phyloP scores from a whole-genome alignment of 352 stramenopile genomes.

The Phytophthora crassamura region DNA sequence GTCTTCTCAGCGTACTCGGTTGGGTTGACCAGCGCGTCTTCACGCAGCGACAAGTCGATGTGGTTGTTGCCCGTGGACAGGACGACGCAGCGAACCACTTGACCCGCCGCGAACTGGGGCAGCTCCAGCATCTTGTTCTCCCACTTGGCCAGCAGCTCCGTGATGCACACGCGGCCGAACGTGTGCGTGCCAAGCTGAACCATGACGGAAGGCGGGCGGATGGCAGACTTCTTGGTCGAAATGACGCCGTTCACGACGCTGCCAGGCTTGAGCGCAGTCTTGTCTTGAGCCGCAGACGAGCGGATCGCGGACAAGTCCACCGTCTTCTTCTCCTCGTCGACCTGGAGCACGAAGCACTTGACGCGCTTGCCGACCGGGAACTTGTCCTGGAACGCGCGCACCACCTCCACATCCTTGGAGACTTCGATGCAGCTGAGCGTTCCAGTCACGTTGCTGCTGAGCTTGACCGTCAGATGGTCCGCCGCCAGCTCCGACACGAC shows the following conservation, averaged over 20 bases:
- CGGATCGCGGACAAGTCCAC: constrained; percentile 79
- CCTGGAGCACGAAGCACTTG: constrained; percentile 63
- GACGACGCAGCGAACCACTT: constrained; percentile 81
- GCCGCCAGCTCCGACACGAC: constrained; percentile 73
- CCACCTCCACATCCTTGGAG: constrained; percentile 60
- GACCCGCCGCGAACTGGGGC: constrained; percentile 65
- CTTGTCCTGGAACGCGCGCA: constrained; percentile 67
- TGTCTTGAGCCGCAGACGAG: constrained; percentile 37
- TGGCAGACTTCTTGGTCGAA: constrained; percentile 71
- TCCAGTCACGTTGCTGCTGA: constrained; percentile 80
- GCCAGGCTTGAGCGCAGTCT: constrained; percentile 50
- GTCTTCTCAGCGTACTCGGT: constrained; percentile 61
- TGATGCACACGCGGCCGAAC: constrained; percentile 85
- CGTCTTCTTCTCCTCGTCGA: constrained; percentile 76
- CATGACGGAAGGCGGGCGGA: constrained; percentile 87
- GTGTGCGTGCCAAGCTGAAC: constrained; percentile 79
- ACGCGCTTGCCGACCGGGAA: constrained; percentile 86
- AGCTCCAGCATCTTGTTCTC: constrained; percentile 74
- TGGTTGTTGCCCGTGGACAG: constrained; percentile 54
- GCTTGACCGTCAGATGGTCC: constrained; percentile 62
- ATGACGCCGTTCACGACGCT: constrained; percentile 75
- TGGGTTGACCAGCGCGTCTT: constrained; percentile 61
- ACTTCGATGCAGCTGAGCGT: constrained; percentile 72
- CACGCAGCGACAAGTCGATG: constrained; percentile 82
- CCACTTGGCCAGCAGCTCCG: constrained; percentile 77